phyloP scores from a whole-genome alignment of 2,329 filamentous ascomycete genomes.

The Claviceps africana region DNA sequence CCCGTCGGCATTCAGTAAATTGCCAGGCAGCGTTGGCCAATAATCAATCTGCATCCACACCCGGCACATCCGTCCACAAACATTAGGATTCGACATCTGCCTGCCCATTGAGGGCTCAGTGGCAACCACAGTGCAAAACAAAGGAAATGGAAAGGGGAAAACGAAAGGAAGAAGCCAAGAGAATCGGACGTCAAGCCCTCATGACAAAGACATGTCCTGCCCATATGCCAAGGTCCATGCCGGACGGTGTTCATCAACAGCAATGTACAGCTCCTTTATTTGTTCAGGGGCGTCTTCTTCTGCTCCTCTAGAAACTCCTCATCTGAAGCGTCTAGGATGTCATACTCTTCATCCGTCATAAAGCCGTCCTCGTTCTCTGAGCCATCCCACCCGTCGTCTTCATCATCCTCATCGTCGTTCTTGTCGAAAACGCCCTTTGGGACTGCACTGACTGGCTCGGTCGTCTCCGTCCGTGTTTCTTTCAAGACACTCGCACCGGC shows the following conservation, averaged over 20 bases:
- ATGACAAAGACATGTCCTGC: constrained; percentile 5
- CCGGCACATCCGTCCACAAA: not conserved
- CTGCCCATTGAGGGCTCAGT: not conserved
- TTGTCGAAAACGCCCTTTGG: constrained; percentile 34
- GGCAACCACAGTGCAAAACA: constrained; percentile 1
- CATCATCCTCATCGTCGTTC: constrained; percentile 30
- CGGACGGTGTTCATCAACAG: not conserved
- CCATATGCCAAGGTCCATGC: not conserved
- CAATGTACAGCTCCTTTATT: constrained; percentile 15
- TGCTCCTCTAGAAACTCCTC: constrained; percentile 58
- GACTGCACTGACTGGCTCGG: constrained; percentile 38
- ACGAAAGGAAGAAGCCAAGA: not conserved
- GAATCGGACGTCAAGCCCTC: constrained; percentile 2
- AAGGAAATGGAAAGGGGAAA: not conserved
- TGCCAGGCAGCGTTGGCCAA: not conserved
- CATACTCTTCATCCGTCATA: constrained; percentile 95
- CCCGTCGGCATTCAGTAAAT: not conserved
- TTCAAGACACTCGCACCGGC: constrained; percentile 68
- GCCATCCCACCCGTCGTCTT: constrained; percentile 48
- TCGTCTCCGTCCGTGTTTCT: constrained; percentile 36
- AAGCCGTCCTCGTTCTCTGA: constrained; percentile 63
- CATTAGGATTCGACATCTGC: not conserved
- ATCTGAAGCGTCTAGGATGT: constrained; percentile 88
- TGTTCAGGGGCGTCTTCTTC: constrained; percentile 21
- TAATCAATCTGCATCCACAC: not conserved